Percentiles rank a stretch among this genome's conserved stretches.
phyloP scores from a whole-genome alignment of 2,329 filamentous ascomycete genomes.

The Phialophora macrospora region DNA sequence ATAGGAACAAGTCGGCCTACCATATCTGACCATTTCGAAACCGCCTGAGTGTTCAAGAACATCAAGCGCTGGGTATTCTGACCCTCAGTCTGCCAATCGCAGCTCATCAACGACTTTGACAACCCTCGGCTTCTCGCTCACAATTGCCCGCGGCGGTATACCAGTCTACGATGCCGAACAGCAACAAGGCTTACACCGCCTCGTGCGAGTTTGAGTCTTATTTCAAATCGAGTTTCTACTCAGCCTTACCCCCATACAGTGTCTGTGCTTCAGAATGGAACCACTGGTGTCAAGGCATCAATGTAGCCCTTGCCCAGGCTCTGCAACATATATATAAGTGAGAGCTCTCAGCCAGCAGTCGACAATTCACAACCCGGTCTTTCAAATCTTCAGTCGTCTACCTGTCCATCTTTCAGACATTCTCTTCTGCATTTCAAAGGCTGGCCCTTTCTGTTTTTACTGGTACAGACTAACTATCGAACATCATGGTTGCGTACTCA shows the following conservation, averaged over 20 bases:
- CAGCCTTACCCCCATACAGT: neutral
- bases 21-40: neutral
- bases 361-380: neutral
- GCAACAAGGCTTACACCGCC: neutral
- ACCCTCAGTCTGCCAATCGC: neutral
- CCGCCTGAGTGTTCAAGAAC: neutral
- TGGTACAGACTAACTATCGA: neutral
- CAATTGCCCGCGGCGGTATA: neutral
- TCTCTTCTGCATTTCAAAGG: constrained; percentile 6
- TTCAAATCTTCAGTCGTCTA: neutral
- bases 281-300: neutral
- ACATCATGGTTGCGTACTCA: constrained; percentile 21
- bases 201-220: neutral
- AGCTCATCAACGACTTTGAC: neutral
- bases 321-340: neutral
- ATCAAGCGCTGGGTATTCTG: neutral
- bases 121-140: constrained; percentile 1
- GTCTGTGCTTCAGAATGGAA: constrained; percentile 1
- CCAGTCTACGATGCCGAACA: neutral
- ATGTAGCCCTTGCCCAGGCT: neutral
- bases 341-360: neutral
- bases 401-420: neutral
- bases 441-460: neutral
- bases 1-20: neutral
- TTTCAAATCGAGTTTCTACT: neutral